Evolutionary conservation across 768 basidiomycete species (phyloP).

Genomic region (Sporobolomyces roseus): DNA sequence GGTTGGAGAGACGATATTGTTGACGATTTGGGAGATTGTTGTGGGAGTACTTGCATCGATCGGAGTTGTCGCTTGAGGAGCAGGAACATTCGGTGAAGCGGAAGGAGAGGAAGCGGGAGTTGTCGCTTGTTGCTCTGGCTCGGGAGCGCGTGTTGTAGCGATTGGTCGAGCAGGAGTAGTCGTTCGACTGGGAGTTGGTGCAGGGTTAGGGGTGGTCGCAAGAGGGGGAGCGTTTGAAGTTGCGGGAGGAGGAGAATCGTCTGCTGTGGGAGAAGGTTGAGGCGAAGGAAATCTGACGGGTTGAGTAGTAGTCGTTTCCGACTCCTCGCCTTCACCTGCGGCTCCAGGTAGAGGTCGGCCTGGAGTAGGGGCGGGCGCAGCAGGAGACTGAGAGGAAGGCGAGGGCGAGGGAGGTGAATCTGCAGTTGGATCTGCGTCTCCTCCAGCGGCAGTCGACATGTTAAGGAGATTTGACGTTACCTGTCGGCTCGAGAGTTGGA

Average conservation of each 20-base stretch:
- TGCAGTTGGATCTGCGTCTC: neutral
- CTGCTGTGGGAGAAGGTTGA: neutral
- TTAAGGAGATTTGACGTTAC: no score
- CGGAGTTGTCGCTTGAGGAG: neutral
- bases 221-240: neutral
- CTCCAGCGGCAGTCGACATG: neutral
- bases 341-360: neutral
- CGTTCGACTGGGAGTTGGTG: neutral
- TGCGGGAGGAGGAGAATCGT: neutral
- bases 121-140: slow-evolving; percentile 1
- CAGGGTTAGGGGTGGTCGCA: slow-evolving; percentile 7
- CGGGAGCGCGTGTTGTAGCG: slow-evolving; percentile 1
- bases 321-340: neutral
- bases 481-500: neutral
- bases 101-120: neutral
- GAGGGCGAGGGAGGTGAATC: neutral
- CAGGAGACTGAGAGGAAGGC: neutral
- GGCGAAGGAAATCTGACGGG: neutral
- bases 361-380: neutral
- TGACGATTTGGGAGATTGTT: slow-evolving; percentile 3
- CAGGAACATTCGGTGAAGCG: neutral
- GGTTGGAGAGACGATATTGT: slow-evolving; percentile 12
- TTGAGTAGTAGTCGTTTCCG: slow-evolving; percentile 5
- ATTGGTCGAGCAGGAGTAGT: neutral
- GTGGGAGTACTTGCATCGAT: neutral